Conservation (phyloP, 106 monocot species). For the Apostasia shenzhenica region DNA sequence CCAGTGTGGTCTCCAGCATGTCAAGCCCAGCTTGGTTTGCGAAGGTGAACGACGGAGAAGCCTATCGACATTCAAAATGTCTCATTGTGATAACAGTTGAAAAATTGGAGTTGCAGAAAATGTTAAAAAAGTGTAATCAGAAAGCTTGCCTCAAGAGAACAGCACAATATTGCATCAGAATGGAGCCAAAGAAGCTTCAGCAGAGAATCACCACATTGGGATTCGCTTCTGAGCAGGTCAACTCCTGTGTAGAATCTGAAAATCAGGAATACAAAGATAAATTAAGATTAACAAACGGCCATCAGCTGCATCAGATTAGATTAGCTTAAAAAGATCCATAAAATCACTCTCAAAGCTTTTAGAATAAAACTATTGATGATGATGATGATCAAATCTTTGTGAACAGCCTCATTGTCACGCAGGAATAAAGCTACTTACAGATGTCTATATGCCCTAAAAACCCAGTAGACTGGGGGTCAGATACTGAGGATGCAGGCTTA, state of each 20-base stretch:
- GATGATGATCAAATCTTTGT: too few species aligned
- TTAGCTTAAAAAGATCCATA: too few species aligned
- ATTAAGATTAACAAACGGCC: slow-evolving; percentile 62
- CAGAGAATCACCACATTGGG: slow-evolving; percentile 43
- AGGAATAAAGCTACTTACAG: too few species aligned
- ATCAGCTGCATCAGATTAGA: slow-evolving; percentile 2
- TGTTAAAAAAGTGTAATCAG: not conserved
- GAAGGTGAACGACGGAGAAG: slow-evolving; percentile 49
- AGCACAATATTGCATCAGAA: slow-evolving; percentile 83
- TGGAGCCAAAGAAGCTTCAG: slow-evolving; percentile 85
- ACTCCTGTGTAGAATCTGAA: slow-evolving; percentile 66
- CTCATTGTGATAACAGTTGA: not conserved
- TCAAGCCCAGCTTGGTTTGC: slow-evolving; percentile 76
- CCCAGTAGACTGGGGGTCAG: too few species aligned
- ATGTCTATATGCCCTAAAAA: too few species aligned
- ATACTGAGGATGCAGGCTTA: too few species aligned
- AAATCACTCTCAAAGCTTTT: too few species aligned
- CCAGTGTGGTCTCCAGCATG: slow-evolving; percentile 77
- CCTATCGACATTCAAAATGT: slow-evolving; percentile 11
- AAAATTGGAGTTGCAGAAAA: not conserved
- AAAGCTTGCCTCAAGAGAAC: slow-evolving; percentile 60
- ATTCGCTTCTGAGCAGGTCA: slow-evolving; percentile 44
- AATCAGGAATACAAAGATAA: slow-evolving; percentile 7
- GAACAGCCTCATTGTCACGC: too few species aligned
- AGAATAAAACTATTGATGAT: too few species aligned